Evolutionary conservation across 192 early-diverging fungal genomes (phyloP).

Genomic region (Rhizophagus prolifer): DNA sequence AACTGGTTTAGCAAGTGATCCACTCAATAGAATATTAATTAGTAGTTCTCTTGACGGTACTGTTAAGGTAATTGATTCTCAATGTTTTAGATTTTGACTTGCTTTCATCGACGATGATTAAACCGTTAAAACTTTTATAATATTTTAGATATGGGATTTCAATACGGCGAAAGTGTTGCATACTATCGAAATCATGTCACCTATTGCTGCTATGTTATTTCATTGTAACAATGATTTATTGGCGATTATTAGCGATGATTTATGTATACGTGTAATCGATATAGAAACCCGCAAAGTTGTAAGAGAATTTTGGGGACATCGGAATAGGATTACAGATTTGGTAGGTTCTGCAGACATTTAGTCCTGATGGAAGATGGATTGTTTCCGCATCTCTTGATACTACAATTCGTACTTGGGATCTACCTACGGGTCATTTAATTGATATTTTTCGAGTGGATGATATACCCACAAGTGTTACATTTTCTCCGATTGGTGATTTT

Average conservation of each 20-base stretch:
- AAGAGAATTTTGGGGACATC: conserved; percentile 86
- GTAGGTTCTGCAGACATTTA: conserved; percentile 72
- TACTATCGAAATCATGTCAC: conserved; percentile 64
- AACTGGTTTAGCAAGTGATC: conserved; percentile 76
- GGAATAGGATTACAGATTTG: conserved; percentile 86
- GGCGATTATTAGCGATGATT: conserved; percentile 84
- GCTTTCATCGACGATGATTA: conserved; percentile 10
- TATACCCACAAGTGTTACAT: conserved; percentile 79
- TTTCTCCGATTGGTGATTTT: conserved; percentile 91
- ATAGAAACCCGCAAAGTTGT: conserved; percentile 77
- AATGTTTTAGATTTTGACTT: not conserved
- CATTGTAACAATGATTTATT: conserved; percentile 76
- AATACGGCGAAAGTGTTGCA: conserved; percentile 59
- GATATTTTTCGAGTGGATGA: conserved; percentile 78
- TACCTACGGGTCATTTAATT: conserved; percentile 87
- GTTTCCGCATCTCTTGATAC: conserved; percentile 80
- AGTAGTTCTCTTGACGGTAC: conserved; percentile 80
- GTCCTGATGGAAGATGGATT: conserved; percentile 90
- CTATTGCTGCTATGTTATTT: conserved; percentile 61
- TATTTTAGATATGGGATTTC: conserved; percentile 80
- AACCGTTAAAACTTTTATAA: not conserved
- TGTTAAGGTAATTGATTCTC: conserved; percentile 56
- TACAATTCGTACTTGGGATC: conserved; percentile 93
- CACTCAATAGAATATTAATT: conserved; percentile 69
- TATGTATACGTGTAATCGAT: conserved; percentile 86